These are phyloP conservation scores for Blastobotrys elegans DNA, from an alignment of 1,139 yeast genomes.

Conservation along the genomic window DNA sequence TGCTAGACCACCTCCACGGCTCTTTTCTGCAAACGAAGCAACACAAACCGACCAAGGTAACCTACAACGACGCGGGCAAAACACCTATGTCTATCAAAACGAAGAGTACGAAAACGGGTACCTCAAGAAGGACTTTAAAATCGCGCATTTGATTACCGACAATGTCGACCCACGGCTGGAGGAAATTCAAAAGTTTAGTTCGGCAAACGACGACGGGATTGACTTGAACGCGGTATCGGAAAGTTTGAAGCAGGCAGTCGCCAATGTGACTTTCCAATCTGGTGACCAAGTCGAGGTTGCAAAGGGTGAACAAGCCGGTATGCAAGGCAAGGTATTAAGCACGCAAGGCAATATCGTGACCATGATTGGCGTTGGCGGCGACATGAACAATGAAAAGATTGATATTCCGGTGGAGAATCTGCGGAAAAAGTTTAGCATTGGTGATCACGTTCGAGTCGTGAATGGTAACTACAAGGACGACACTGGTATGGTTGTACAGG, in stretches of 20 bases:
- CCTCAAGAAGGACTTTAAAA: conserved; percentile 77
- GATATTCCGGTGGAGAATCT: conserved; percentile 77
- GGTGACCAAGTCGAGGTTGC: conserved; percentile 92
- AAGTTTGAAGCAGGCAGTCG: conserved; percentile 61
- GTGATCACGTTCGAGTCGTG: conserved; percentile 92
- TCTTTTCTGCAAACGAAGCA: conserved; percentile 61
- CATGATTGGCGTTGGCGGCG: conserved; percentile 48
- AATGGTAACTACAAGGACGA: conserved; percentile 91
- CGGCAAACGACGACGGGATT: conserved; percentile 70
- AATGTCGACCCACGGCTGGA: conserved; percentile 84
- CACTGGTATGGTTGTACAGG: conserved; percentile 86
- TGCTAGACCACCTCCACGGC: conserved; percentile 75
- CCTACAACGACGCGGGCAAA: conserved; percentile 65
- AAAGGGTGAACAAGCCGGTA: conserved; percentile 90
- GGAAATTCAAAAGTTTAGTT: conserved; percentile 78
- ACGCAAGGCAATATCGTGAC: conserved; percentile 65
- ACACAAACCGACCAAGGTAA: conserved; percentile 56
- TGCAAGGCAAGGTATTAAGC: conserved; percentile 72
- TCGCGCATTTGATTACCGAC: conserved; percentile 75
- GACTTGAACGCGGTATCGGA: conserved; percentile 85
- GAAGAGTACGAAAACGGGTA: conserved; percentile 91
- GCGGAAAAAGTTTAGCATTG: conserved; percentile 80
- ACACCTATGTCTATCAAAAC: conserved; percentile 68
- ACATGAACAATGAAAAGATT: conserved; percentile 45
- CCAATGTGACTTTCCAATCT: conserved; percentile 68